These are phyloP conservation scores for Sporothrix euskadiensis DNA, from an alignment of 2,329 filamentous ascomycete genomes.

Conservation along the genomic window DNA sequence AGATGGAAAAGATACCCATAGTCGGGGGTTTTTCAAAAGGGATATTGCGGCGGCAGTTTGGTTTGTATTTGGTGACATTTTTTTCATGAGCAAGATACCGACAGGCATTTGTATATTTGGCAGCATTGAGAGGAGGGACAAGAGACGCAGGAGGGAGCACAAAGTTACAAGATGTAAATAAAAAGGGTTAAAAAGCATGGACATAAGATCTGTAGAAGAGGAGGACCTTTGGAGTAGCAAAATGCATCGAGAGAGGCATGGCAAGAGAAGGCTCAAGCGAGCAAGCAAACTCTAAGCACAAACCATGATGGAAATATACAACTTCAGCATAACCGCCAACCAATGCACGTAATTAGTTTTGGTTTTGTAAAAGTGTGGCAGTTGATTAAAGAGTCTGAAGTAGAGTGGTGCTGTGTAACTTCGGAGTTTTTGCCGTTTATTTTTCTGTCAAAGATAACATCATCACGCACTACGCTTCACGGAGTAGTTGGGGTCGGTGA, in stretches of 20 bases:
- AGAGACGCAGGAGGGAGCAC: neutral
- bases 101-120: conserved; percentile 23
- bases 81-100: conserved; percentile 21
- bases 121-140: neutral
- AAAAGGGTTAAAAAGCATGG: neutral
- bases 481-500: conserved; percentile 15
- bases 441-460: neutral
- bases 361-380: neutral
- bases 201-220: neutral
- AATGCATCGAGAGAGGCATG: neutral
- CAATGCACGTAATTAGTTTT: neutral
- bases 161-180: conserved; percentile 13
- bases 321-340: neutral
- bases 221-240: neutral
- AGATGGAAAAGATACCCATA: neutral
- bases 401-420: neutral
- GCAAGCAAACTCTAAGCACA: neutral
- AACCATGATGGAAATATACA: neutral
- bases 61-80: neutral
- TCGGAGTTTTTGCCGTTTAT: neutral
- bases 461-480: too few species aligned
- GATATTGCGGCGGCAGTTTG: conserved; percentile 2
- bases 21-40: neutral
- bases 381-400: neutral
- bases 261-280: neutral